Evolutionary conservation across 2,329 filamentous ascomycete genomes (phyloP).

Genomic region (Ophiostoma tasmaniense): DNA sequence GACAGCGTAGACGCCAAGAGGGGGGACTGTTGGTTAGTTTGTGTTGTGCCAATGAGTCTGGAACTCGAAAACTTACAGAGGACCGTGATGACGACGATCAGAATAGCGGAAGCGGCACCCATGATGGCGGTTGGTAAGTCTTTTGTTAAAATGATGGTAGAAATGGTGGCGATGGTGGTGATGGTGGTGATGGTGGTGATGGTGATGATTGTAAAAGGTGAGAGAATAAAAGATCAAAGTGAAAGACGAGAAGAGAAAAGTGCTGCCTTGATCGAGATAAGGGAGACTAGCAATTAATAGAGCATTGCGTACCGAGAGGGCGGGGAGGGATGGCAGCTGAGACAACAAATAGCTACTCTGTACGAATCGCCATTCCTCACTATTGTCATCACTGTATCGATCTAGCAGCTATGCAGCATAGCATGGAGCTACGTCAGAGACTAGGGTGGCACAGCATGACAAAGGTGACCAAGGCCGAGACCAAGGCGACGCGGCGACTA

Average conservation of each 20-base stretch:
- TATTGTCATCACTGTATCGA: too few relatives aligned
- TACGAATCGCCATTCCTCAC: background rate
- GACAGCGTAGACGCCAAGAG: slow-evolving; percentile 54
- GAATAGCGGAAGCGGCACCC: slow-evolving; percentile 40
- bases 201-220: background rate
- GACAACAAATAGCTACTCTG: background rate
- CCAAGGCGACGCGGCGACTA: background rate
- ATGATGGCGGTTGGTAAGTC: slow-evolving; percentile 32
- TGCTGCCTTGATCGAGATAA: background rate
- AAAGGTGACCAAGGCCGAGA: background rate
- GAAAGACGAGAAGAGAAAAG: background rate
- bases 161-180: background rate
- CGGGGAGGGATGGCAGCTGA: background rate
- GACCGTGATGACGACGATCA: slow-evolving; percentile 45
- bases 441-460: background rate
- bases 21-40: slow-evolving; percentile 48
- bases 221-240: background rate
- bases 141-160: background rate
- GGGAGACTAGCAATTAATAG: background rate
- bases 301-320: background rate
- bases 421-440: background rate
- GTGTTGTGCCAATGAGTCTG: too few relatives aligned
- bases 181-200: background rate
- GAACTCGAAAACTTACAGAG: too few relatives aligned
- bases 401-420: too few relatives aligned